These are phyloP conservation scores for Catunica adiposa DNA, from an alignment of 2,329 filamentous ascomycete genomes.

Conservation along the genomic window DNA sequence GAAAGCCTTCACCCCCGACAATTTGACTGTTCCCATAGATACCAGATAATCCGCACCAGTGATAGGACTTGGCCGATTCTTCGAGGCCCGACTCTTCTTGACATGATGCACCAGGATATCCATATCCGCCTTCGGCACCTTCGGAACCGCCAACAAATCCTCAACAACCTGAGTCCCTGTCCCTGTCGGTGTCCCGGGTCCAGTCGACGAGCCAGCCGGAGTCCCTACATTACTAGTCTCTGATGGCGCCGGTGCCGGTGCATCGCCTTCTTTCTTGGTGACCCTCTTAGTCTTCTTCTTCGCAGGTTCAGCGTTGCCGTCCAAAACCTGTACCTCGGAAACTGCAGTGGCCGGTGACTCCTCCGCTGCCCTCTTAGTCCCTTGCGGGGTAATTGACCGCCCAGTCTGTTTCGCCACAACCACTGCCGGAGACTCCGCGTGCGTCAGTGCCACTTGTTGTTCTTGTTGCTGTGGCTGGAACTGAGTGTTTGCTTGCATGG, in stretches of 20 bases:
- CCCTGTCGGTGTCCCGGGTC: not conserved
- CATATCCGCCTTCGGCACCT: constrained; percentile 16
- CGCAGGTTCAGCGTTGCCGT: constrained; percentile 18
- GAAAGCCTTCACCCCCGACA: constrained; percentile 28
- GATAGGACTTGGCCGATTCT: constrained; percentile 24
- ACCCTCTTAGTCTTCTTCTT: constrained; percentile 26
- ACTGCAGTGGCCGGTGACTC: constrained; percentile 13
- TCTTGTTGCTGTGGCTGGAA: constrained; percentile 18
- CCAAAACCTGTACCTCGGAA: not conserved
- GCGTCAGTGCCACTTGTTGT: constrained; percentile 18
- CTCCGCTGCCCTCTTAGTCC: constrained; percentile 15
- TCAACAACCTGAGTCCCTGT: constrained; percentile 16
- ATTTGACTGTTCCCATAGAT: constrained; percentile 25
- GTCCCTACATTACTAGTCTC: not conserved
- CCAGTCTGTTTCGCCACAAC: constrained; percentile 13
- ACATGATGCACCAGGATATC: constrained; percentile 23
- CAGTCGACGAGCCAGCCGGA: not conserved
- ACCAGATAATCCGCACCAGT: constrained; percentile 25
- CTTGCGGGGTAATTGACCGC: constrained; percentile 18
- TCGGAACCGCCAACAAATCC: constrained; percentile 19
- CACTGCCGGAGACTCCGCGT: constrained; percentile 15
- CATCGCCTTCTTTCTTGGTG: constrained; percentile 23
- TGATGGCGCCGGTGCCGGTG: constrained; percentile 16
- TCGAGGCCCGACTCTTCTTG: constrained; percentile 24
- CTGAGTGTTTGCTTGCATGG: not conserved